Evolutionary conservation across 345 rosid species (phyloP), one percentile per base, ranked within the genome.

Genomic region (Passiflora organensis): DNA sequence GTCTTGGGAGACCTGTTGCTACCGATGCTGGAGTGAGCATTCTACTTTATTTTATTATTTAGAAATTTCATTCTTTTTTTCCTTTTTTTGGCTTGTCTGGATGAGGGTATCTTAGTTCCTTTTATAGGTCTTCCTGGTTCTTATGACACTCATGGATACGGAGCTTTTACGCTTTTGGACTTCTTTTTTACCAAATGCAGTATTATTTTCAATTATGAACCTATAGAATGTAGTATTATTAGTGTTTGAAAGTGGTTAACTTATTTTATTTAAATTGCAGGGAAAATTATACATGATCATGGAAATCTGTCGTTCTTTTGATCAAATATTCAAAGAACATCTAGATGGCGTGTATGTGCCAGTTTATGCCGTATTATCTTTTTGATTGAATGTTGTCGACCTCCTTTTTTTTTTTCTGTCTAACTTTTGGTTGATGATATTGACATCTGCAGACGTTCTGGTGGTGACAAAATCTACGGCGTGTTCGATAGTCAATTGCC

Each of bases 251-350:
- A 18, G 16, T 42, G 12, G 8, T 18, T 5, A n/a, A n/a, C 15
- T 32, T 37, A 23, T 36, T 71, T 70, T 10, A 19, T 47, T 61
- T 20, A 55, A 20, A 57, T 38, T 73, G 64, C 80, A 91, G 96
- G 98, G 96, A 52, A 91, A 91, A 68, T 73, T 91, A 15, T 91
- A 88, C 68, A 82, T 80, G 83, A 77, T 82, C 23, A 91, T 91
- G 98, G 98, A 91, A 63, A 91, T 91, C 62, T 86, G 96, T 38
- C 93, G 95, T 50, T 74, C 78, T 50, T 91, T 91, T 67, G 98
- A 91, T 66, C 98, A 91, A 78, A 82, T 79, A 20, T 88, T 91
- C 66, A 91, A 86, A 75, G 96, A 91, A 68, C 96, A 80, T 67
- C 98, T 88, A 16, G 98, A 91, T 67, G 93, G 96, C 68, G 51